Percentiles rank a stretch among this genome's conserved stretches.
These are phyloP conservation scores for Chaetomium fimeti DNA, from an alignment of 495 filamentous ascomycete genomes.

Conservation along the genomic window DNA sequence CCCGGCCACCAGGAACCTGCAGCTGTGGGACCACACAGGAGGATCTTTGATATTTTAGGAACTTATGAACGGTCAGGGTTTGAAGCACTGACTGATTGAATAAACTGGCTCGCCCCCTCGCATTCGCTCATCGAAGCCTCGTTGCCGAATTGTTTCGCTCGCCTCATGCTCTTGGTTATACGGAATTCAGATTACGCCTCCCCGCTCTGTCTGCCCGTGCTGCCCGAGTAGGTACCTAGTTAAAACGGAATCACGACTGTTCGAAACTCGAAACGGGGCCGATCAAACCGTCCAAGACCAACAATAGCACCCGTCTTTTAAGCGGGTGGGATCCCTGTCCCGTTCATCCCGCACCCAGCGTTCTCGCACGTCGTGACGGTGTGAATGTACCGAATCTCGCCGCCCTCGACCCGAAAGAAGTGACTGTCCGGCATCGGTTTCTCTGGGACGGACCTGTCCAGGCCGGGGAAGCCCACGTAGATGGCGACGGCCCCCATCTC, in stretches of 20 bases:
- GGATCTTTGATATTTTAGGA: no score
- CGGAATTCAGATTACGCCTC: no score
- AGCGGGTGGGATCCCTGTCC: slow-evolving; percentile 8
- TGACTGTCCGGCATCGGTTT: slow-evolving; percentile 39
- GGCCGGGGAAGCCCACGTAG: slow-evolving; percentile 8
- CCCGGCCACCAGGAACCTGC: no score
- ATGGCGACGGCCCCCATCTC: slow-evolving; percentile 39
- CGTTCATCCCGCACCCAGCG: slow-evolving; percentile 10
- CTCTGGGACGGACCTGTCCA: slow-evolving; percentile 43
- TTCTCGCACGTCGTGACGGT: slow-evolving; percentile 16
- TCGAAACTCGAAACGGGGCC: not conserved
- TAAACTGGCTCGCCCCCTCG: no score
- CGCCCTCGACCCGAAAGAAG: slow-evolving; percentile 38
- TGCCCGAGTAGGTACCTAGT: no score
- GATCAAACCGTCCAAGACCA: not conserved
- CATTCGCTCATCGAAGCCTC: no score
- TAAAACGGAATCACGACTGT: not conserved
- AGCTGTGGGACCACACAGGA: no score
- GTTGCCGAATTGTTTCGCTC: no score
- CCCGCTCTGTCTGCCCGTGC: no score
- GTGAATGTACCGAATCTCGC: slow-evolving; percentile 28
- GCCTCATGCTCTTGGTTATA: no score
- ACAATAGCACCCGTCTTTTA: not conserved
- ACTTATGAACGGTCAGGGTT: no score
- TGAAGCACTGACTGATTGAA: no score